phyloP scores from a whole-genome alignment of 495 filamentous ascomycete genomes.

The Talaromyces liani region DNA sequence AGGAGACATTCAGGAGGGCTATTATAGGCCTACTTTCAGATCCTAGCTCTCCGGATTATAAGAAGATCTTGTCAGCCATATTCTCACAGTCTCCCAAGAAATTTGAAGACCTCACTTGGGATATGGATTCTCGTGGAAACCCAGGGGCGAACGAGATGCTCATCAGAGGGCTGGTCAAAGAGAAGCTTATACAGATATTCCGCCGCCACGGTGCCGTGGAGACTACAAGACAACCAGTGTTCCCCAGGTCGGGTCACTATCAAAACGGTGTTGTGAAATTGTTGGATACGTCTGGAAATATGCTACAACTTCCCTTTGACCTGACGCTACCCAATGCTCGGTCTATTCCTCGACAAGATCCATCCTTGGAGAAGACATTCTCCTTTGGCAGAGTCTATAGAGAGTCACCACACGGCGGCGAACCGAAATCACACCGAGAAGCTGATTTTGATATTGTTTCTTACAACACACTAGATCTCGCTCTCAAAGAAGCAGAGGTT shows the following conservation, averaged over 20 bases:
- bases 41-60: conserved; percentile 77
- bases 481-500: conserved; percentile 87
- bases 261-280: conserved; percentile 64
- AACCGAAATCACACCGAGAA: conserved; percentile 77
- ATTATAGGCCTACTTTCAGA: conserved; percentile 70
- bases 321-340: conserved; percentile 85
- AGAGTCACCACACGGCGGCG: conserved; percentile 64
- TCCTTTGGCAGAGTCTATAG: conserved; percentile 87
- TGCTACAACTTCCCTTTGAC: conserved; percentile 88
- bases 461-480: conserved; percentile 68
- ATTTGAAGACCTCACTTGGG: conserved; percentile 83
- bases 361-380: conserved; percentile 67
- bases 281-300: conserved; percentile 72
- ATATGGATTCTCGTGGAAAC: conserved; percentile 52
- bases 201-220: conserved; percentile 90
- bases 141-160: conserved; percentile 58
- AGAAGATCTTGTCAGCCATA: conserved; percentile 76
- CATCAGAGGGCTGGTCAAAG: conserved; percentile 66
- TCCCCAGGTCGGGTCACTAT: conserved; percentile 78
- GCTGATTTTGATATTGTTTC: conserved; percentile 95
- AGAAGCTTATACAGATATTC: conserved; percentile 71
- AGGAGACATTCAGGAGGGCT: conserved; percentile 77
- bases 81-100: conserved; percentile 68
- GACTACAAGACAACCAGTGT: conserved; percentile 60
- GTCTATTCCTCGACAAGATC: conserved; percentile 64